Base-by-base conservation (phyloP, 306 rosid genomes). In the Elaeagnus macrophylla region DNA sequence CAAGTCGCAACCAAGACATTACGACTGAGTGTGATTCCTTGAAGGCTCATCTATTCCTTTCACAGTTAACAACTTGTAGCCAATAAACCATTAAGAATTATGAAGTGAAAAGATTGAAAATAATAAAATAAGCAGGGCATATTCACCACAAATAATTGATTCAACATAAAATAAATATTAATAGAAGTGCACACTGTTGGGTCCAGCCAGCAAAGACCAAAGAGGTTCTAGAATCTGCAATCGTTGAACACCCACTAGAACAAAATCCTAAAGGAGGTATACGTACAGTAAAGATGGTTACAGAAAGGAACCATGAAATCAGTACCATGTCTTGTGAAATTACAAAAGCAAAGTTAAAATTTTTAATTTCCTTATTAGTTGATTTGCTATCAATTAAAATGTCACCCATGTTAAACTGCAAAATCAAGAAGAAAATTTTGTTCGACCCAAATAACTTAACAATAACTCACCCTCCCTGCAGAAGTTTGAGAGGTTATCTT, bases 211-310 rank as follows among this genome's bases (percentile, higher is more conserved):
- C 63, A 85, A 65, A n/a, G n/a, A n/a, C n/a, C n/a, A n/a, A n/a
- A 36, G 97, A 85, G 58, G 95, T 89, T 61, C 95, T 89, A 32
- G 95, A 89, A 71, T 89, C 95, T 42, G 94, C 83, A 53, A 89
- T 80, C 10, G 95, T 89, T 8, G 93, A 67, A 77, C 95, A 89
- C 47, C 89, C 85, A 40, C 67, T 53, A 1, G 78, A 73, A 75
- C 95, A 89, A 58, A 85, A 77, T 48, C 86, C 96, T 88, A 80
- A 49, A 55, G 68, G 7, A 57, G 10, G 44, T 15, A 3, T 13
- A 36, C 43, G 53, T 53, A 45, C 16, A 1, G 1, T 45, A 17
- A 51, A 47, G 4, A 19, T 9, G 8, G 50, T 42, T 50, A 17
- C 4, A 9, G 6, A 63, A 45, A 59, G 17, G 20, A 7, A 10